Percentiles rank a stretch among this genome's conserved stretches.
phyloP scores from a whole-genome alignment of 768 basidiomycete species.

The Dioszegia hungarica region DNA sequence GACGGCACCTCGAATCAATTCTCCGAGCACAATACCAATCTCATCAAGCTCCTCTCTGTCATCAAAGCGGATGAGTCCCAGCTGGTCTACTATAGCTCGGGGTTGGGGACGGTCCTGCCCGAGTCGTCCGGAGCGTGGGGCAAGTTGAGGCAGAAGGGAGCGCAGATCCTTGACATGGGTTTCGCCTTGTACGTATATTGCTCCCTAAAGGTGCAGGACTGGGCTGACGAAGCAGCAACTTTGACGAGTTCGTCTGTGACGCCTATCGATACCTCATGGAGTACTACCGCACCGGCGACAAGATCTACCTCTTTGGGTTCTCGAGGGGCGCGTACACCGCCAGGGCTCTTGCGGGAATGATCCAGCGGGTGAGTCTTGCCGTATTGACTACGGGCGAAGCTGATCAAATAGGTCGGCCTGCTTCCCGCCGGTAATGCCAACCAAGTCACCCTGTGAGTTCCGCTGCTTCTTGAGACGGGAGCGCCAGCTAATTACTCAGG shows the following conservation, averaged over 20 bases:
- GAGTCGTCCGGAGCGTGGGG: not conserved
- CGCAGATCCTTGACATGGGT: not conserved
- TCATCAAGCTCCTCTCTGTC: constrained; percentile 25
- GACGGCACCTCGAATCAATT: constrained; percentile 33
- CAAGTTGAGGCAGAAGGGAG: not conserved
- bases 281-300: constrained; percentile 55
- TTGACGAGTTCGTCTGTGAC: constrained; percentile 17
- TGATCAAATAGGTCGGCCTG: constrained; percentile 52
- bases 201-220: not conserved
- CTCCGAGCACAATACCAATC: constrained; percentile 20
- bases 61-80: constrained; percentile 21
- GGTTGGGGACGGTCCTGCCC: constrained; percentile 12
- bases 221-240: constrained; percentile 16
- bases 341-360: constrained; percentile 6
- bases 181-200: not conserved
- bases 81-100: constrained; percentile 26
- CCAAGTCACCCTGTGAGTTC: constrained; percentile 17
- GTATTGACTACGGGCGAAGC: constrained; percentile 53
- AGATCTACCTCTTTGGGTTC: constrained; percentile 78
- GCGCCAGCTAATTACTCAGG: not conserved
- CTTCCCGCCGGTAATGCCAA: constrained; percentile 16
- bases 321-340: constrained; percentile 56
- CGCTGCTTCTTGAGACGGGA: too few species aligned
- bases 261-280: constrained; percentile 34
- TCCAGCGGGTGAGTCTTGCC: constrained; percentile 4